A percentile compares a stretch with the other conserved stretches of the same genome.
These are phyloP conservation scores for Mycena capillaripes DNA, from an alignment of 768 basidiomycete species.

Conservation along the genomic window DNA sequence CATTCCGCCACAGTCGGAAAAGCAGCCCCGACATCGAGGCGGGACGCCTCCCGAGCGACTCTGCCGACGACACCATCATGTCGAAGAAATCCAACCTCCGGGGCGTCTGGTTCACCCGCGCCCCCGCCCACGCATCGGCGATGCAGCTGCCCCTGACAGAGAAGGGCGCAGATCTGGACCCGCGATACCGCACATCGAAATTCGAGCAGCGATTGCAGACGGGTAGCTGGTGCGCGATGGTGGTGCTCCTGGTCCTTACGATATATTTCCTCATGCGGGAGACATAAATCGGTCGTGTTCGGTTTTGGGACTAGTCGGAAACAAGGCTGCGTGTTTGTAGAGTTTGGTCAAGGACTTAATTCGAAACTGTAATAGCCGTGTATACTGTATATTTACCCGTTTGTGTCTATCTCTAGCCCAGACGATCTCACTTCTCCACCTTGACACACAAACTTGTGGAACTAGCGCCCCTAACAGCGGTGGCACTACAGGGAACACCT, in stretches of 20 bases:
- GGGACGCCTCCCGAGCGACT: constrained; percentile 19
- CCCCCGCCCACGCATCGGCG: not conserved
- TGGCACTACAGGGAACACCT: too few species aligned
- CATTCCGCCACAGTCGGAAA: constrained; percentile 26
- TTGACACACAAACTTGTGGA: not conserved
- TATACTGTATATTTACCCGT: too few species aligned
- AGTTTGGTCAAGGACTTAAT: too few species aligned
- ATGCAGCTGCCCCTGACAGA: not conserved
- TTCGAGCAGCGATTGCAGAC: constrained; percentile 26
- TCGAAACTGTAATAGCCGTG: too few species aligned
- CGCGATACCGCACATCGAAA: not conserved
- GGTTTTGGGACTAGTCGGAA: too few species aligned
- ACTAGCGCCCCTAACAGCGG: too few species aligned
- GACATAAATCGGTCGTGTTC: constrained; percentile 14
- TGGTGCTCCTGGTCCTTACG: constrained; percentile 28
- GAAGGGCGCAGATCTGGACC: not conserved
- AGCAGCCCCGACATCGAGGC: constrained; percentile 23
- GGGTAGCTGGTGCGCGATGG: constrained; percentile 34
- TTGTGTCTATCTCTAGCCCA: too few species aligned
- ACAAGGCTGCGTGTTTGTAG: too few species aligned
- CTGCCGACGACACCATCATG: constrained; percentile 1
- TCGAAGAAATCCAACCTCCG: constrained; percentile 3
- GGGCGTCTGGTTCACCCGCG: constrained; percentile 16
- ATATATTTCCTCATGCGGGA: constrained; percentile 34
- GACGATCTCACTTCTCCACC: too few species aligned